These are phyloP conservation scores for Peronospora farinosa DNA, from an alignment of 352 stramenopile species.

Conservation along the genomic window DNA sequence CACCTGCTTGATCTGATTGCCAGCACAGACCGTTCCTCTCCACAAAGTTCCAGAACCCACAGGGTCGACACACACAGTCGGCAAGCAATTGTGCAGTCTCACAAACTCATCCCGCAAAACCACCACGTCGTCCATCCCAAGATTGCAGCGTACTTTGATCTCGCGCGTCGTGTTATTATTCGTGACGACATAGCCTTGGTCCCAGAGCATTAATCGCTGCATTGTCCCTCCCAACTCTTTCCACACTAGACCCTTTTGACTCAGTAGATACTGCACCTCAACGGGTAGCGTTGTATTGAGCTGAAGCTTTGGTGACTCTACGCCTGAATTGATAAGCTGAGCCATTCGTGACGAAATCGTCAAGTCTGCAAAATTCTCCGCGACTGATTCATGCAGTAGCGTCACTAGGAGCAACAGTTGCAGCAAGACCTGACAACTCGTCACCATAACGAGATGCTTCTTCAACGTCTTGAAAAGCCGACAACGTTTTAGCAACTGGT, in stretches of 20 bases:
- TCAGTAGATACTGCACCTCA: constrained; percentile 28
- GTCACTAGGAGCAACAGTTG: constrained; percentile 7
- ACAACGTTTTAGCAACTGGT: too few species aligned
- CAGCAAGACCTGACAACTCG: not conserved
- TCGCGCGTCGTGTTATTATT: constrained; percentile 23
- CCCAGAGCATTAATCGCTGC: constrained; percentile 55
- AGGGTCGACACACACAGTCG: constrained; percentile 14
- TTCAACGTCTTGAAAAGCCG: too few species aligned
- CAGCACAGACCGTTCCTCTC: constrained; percentile 22
- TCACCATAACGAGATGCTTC: constrained; percentile 1
- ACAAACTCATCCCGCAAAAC: constrained; percentile 26
- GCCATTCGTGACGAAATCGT: constrained; percentile 28
- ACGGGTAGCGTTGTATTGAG: constrained; percentile 24
- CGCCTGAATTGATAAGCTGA: constrained; percentile 22
- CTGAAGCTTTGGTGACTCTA: constrained; percentile 26
- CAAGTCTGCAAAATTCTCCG: constrained; percentile 15
- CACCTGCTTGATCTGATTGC: constrained; percentile 27
- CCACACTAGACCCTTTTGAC: constrained; percentile 25
- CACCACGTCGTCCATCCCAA: constrained; percentile 42
- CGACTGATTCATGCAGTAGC: constrained; percentile 1
- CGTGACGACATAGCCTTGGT: constrained; percentile 37
- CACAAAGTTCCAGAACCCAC: constrained; percentile 6
- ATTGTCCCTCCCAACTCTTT: constrained; percentile 35
- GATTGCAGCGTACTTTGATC: constrained; percentile 24
- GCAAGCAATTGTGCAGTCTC: constrained; percentile 24